A percentile compares a stretch with the other conserved stretches of the same genome.
Conservation (phyloP, 257 asterid genomes). For the Cordia subcordata region DNA sequence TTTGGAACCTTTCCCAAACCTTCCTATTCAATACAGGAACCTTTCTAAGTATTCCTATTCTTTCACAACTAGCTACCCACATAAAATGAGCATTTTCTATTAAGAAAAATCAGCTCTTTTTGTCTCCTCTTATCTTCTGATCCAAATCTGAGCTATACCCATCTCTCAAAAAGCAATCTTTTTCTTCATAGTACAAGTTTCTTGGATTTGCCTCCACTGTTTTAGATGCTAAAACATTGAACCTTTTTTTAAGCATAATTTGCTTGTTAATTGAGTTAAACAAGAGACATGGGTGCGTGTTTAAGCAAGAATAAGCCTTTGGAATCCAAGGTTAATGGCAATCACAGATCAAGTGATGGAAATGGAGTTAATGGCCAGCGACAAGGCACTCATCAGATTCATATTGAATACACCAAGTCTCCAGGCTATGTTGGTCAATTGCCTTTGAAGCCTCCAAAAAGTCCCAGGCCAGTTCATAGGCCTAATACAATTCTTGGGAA, state of each 20-base stretch:
- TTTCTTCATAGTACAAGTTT: neutral
- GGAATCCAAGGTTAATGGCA: conserved; percentile 16
- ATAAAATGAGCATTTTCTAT: neutral
- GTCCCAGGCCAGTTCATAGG: conserved; percentile 31
- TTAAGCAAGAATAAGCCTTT: conserved; percentile 17
- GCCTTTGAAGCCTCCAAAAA: conserved; percentile 25
- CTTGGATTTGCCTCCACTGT: neutral
- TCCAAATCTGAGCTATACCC: conserved; percentile 1
- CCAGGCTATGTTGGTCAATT: conserved; percentile 42
- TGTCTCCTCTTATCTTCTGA: neutral
- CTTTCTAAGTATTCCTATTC: neutral
- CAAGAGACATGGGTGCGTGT: conserved; percentile 25
- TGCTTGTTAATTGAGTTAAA: conserved; percentile 3
- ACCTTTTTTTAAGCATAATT: neutral
- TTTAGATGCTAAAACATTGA: neutral
- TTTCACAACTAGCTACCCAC: neutral
- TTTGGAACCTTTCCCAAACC: neutral
- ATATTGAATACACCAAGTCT: conserved; percentile 49
- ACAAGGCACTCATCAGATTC: conserved; percentile 24
- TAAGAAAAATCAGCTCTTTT: neutral
- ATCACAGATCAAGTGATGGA: conserved; percentile 24
- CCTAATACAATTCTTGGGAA: conserved; percentile 55
- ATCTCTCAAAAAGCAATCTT: neutral
- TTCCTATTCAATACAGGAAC: too few species aligned
- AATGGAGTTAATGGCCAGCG: conserved; percentile 10